Evolutionary conservation across 2,329 filamentous ascomycete genomes (phyloP).

Genomic region (Colletotrichum cereale): DNA sequence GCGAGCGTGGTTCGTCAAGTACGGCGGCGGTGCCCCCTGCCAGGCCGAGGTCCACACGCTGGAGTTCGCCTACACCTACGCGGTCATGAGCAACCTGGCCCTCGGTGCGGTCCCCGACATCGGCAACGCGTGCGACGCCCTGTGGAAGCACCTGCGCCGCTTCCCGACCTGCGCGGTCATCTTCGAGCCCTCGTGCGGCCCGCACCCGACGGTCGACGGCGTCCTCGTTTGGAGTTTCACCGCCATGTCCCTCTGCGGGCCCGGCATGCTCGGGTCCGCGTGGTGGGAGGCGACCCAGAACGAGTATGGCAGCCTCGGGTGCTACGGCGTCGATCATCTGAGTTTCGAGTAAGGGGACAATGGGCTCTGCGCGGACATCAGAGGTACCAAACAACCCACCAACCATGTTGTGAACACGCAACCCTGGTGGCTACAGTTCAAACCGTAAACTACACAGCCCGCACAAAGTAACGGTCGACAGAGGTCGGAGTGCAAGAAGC

Average conservation of each 20-base stretch:
- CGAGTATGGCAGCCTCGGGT: not conserved
- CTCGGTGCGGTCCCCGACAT: not conserved
- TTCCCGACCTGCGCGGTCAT: not conserved
- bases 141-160: not conserved
- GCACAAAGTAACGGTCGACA: not conserved
- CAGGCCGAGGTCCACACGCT: accelerated
- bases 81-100: not conserved
- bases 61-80: not conserved
- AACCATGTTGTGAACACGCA: not conserved
- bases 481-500: not conserved
- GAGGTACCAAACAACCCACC: not conserved
- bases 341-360: not conserved
- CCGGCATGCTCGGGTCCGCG: not conserved
- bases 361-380: not conserved
- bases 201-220: not conserved
- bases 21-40: not conserved
- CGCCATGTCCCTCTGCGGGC: not conserved
- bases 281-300: constrained; percentile 7
- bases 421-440: not conserved
- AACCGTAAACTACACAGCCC: not conserved
- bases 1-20: not conserved
- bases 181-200: not conserved
- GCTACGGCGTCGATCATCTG: not conserved
- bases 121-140: not conserved
- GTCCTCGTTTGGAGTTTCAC: not conserved